Evolutionary conservation across 306 rosid species (phyloP).

Genomic region (Sicyos baderoa): DNA sequence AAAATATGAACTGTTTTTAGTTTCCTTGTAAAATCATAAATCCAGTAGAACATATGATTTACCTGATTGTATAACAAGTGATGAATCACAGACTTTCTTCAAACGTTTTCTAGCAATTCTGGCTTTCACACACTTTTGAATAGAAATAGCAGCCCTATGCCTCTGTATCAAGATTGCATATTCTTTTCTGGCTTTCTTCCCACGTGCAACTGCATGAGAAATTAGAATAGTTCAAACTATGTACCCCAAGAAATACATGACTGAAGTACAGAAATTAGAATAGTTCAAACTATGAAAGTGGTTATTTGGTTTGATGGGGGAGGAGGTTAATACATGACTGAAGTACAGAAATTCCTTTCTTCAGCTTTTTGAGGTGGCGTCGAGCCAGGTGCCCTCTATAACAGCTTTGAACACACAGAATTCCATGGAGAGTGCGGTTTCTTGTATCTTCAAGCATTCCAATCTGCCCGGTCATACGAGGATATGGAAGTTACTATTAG

Average conservation of each 20-base stretch:
- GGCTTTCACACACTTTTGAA: constrained; percentile 63
- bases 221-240: constrained; percentile 9
- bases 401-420: constrained; percentile 90
- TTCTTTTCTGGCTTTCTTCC: constrained; percentile 58
- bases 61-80: constrained; percentile 72
- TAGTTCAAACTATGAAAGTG: constrained; percentile 19
- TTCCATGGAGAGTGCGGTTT: constrained; percentile 86
- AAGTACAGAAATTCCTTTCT: constrained; percentile 59
- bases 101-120: constrained; percentile 39
- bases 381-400: constrained; percentile 90
- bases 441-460: constrained; percentile 97
- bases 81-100: constrained; percentile 44
- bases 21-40: background rate
- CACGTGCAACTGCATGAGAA: constrained; percentile 64
- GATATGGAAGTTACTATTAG: no score
- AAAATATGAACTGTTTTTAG: background rate
- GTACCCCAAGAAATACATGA: constrained; percentile 22
- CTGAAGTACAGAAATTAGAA: constrained; percentile 23
- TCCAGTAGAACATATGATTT: constrained; percentile 5
- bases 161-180: constrained; percentile 50
- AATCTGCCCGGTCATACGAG: constrained; percentile 40
- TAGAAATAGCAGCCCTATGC: constrained; percentile 59
- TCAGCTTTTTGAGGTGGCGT: constrained; percentile 52
- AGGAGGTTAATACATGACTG: constrained; percentile 61
- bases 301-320: constrained; percentile 9